A percentile compares a stretch with the other conserved stretches of the same genome.
Evolutionary conservation across 2,329 filamentous ascomycete species (phyloP).

Genomic region (Byssoonygena ceratinophila): DNA sequence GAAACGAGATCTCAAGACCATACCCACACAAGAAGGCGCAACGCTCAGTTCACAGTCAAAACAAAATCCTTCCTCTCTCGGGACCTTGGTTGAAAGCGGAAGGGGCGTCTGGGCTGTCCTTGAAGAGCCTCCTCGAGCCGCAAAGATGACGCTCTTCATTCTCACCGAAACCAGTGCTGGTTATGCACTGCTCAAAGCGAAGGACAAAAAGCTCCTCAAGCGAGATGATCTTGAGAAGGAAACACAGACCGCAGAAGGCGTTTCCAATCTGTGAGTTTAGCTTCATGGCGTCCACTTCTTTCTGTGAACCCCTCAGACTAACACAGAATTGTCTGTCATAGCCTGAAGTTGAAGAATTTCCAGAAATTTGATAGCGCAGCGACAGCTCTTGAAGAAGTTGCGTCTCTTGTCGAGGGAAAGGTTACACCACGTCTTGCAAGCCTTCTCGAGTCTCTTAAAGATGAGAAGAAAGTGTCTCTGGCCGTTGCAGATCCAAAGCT

Average conservation of each 20-base stretch:
- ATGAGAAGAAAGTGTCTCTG: conserved; percentile 93
- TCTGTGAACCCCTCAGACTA: not conserved
- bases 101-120: not conserved
- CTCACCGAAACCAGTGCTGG: conserved; percentile 90
- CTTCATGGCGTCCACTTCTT: not conserved
- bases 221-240: conserved; percentile 67
- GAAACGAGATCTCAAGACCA: not conserved
- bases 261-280: conserved; percentile 67
- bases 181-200: conserved; percentile 96
- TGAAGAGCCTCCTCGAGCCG: conserved; percentile 10
- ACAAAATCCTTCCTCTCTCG: not conserved
- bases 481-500: conserved; percentile 91
- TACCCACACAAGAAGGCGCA: conserved; percentile 7
- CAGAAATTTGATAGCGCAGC: conserved; percentile 93
- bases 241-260: conserved; percentile 67
- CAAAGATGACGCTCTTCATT: conserved; percentile 77
- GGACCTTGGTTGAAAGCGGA: conserved; percentile 5
- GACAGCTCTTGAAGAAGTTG: conserved; percentile 80
- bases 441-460: conserved; percentile 81
- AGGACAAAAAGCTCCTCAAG: conserved; percentile 96
- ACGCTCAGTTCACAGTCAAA: not conserved
- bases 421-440: conserved; percentile 75
- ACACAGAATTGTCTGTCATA: conserved; percentile 27
- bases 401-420: conserved; percentile 82
- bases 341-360: conserved; percentile 92